Base-by-base conservation (phyloP, 179 eudicot genomes). In the Amaranthus tricolor region DNA sequence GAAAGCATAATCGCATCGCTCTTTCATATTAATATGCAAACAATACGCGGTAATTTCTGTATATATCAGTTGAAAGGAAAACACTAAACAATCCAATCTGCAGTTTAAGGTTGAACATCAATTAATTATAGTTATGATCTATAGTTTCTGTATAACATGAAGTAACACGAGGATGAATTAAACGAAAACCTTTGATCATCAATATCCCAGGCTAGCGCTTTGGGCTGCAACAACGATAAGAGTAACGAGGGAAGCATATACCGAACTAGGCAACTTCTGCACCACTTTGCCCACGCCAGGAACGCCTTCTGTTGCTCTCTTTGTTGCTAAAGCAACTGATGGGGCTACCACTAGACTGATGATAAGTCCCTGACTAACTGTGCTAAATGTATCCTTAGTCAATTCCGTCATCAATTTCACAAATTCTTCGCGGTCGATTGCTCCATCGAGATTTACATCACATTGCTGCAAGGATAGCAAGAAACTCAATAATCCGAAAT, bases 231-330 rank as follows among this genome's bases (percentile, higher is more conserved):
- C 91, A 21, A 88, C 84, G 53, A 82, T 87, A 19, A 92, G 85
- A 14, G 97, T 90, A 65, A 94, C 90, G 0, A 94, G 87, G 44
- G 97, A 86, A 2, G 97, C 97, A 75, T 90, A 92, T 45, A 88
- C 83, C 16, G 97, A 77, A 86, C 66, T 91, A 15, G 98, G 98
- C 68, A 94, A 20, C 83, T 83, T 94, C 72, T 94, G 88, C 63
- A 94, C 89, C 72, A 92, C 86, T 73, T 86, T 90, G 24, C 97
- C 98, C 7, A 94, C 84, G 6, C 84, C 86, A 0, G 98, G 98
- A 64, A 92, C 88, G 1, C 94, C 90, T 78, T 94, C 98, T 0
- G 98, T 90, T 24, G 93, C 82, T 86, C 86, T 84, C 85, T 90
- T 92, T n/a, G 98, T 90, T 47, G 89, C 82, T 71, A 94, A 4